These are phyloP conservation scores for Beta lomatogona DNA, from an alignment of 179 eudicot genomes.

Conservation along the genomic window DNA sequence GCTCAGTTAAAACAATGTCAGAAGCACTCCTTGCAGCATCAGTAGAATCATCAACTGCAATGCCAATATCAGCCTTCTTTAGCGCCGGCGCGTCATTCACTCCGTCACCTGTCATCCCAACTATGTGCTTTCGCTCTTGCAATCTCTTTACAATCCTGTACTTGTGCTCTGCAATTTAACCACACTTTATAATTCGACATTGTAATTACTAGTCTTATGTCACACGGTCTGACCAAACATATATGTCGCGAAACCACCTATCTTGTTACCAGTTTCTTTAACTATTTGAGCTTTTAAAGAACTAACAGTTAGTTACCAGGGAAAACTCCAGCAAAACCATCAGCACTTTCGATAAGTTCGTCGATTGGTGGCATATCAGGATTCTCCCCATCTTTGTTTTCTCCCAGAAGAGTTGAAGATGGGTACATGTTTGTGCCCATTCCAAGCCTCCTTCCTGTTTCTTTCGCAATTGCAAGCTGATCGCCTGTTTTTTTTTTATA, in stretches of 20 bases:
- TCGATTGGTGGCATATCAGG: conserved; percentile 36
- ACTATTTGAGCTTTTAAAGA: no score
- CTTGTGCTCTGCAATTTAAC: conserved; percentile 39
- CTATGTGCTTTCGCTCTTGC: conserved; percentile 45
- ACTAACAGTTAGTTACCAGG: conserved; percentile 33
- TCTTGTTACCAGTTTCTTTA: no score
- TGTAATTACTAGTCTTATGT: not conserved
- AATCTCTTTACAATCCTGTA: conserved; percentile 45
- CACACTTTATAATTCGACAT: not conserved
- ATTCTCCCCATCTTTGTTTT: conserved; percentile 10
- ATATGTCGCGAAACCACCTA: no score
- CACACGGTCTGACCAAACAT: no score
- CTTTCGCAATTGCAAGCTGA: conserved; percentile 48
- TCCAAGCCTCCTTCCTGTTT: conserved; percentile 50
- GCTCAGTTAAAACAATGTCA: conserved; percentile 63
- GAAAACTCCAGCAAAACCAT: conserved; percentile 54
- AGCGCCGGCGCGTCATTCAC: conserved; percentile 53
- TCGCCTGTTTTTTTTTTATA: conserved; percentile 28
- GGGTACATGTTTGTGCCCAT: conserved; percentile 59
- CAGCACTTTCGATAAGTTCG: conserved; percentile 45
- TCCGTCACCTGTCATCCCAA: conserved; percentile 57
- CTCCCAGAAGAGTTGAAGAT: conserved; percentile 38
- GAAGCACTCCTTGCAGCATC: conserved; percentile 55
- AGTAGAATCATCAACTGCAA: conserved; percentile 35
- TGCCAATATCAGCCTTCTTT: conserved; percentile 47